Evolutionary conservation across 768 basidiomycete species (phyloP), one percentile per base, ranked within the genome.

Genomic region (Lactarius hatsudake): DNA sequence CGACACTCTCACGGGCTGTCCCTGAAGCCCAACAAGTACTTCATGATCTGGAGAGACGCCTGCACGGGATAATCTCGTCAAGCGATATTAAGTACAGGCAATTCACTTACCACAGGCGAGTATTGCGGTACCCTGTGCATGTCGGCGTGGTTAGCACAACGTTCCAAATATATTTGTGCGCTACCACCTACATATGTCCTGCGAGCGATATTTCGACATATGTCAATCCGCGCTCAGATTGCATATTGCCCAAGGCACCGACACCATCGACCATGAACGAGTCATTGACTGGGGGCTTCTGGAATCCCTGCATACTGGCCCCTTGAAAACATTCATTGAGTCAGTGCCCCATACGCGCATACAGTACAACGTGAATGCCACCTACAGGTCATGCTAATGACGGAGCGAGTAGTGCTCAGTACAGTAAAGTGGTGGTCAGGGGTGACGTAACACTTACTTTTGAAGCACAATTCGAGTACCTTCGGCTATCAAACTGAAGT

Each of bases 291-390:
- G 90, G 88, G 6, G 87, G 88, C 0, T 81, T 86, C 68, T 87
- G 89, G 83, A 91, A 91, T 0, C 90, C 90, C 78, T 91, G 90
- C 64, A 78, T 40, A 0, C 87, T 87, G 66, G 79, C 79, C 89
- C 85, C 84, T 84, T 79, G 75, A 77, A 79, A 26, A 26, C 26
- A 32, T 38, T 20, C 61, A 56, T 51, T 54, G 28, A 13, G 45
- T 9, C 38, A 54, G 15, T 10, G 18, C 12, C 68, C 40, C 62
- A 23, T 65, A 65, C 54, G 13, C 18, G 18, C 53, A 55, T 5
- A 20, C 5, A 51, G 2, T 13, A 26, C 13, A 51, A 51, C 4
- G 13, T 20, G 36, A 30, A 48, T 32, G 10, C 1, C 8, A 61
- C 69, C 20, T 32, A 67, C 69, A 67, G 45, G 71, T 69, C 57